Evolutionary conservation across 768 basidiomycete genomes (phyloP), one percentile per base, ranked within the genome.

Genomic region (Mrakia gelida): DNA sequence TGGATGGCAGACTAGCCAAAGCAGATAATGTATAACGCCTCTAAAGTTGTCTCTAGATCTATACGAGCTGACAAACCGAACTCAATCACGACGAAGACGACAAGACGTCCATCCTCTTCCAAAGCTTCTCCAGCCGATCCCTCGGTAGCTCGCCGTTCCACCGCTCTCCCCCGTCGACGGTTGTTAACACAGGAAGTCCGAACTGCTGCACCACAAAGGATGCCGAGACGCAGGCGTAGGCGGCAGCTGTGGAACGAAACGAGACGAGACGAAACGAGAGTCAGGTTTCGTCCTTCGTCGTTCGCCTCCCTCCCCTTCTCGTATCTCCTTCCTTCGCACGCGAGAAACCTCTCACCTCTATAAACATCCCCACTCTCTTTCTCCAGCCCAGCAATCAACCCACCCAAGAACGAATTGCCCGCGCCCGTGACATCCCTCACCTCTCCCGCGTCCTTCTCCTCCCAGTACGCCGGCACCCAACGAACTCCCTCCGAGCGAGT

Each of bases 131-230:
- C 18, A 76, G 15, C 41, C 75, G 38, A 6, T 67, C 45, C 30
- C 10, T 9, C 45, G 75, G 75, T 9, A 54, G 38, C n/a, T 76
- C 75, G 2, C 67, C 67, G 75, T 76, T 76, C 75, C 75, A 76
- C 9, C 45, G 26, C n/a, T 52, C 26, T 21, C 23, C 26, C 34
- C 62, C 30, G 4, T 76, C 28, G 49, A 16, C 26, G 0, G 30
- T 34, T 34, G n/a, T 28, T 10, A 76, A n/a, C 1, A 2, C 21
- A 2, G 75, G 75, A 13, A 76, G 75, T 10, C 75, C 75, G 8
- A 70, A 68, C 54, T 76, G 75, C 26, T 76, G 75, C 18, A 76
- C 75, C 8, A 76, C 65, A 21, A 76, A 76, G 13, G 75, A 76
- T 13, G 75, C 75, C 0, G 75, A 68, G 43, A 67, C 45, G 7